A percentile compares a stretch with the other conserved stretches of the same genome.
Conservation (phyloP, 2,329 filamentous ascomycete species). For the Albifimbria verrucaria region DNA sequence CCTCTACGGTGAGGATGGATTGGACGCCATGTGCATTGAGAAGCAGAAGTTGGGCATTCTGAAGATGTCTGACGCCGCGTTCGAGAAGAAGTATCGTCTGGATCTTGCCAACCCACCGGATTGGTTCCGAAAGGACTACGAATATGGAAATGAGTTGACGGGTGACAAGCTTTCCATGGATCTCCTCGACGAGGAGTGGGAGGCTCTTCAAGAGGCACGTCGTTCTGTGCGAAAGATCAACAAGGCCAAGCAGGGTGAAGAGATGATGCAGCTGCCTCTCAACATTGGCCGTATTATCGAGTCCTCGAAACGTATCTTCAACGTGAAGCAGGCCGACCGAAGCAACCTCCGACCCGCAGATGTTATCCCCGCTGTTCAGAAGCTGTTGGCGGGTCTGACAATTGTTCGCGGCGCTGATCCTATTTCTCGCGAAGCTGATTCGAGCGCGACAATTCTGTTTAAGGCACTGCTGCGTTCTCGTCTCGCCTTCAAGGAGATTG, state of each 20-base stretch:
- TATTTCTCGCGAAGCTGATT: constrained; percentile 81
- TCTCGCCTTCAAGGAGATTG: constrained; percentile 88
- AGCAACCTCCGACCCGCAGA: constrained; percentile 89
- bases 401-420: constrained; percentile 83
- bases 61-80: constrained; percentile 71
- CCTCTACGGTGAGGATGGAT: constrained; percentile 93
- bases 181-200: constrained; percentile 85
- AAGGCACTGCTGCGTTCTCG: constrained; percentile 88
- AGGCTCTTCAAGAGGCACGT: constrained; percentile 72
- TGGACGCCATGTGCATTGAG: constrained; percentile 92
- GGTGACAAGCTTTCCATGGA: constrained; percentile 86
- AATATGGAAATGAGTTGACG: constrained; percentile 80
- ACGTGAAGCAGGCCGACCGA: constrained; percentile 78
- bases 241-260: constrained; percentile 67
- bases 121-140: constrained; percentile 56
- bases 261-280: constrained; percentile 85
- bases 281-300: constrained; percentile 91
- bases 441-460: constrained; percentile 85
- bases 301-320: constrained; percentile 85
- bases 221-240: constrained; percentile 69
- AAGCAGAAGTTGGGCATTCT: constrained; percentile 87
- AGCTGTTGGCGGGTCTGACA: constrained; percentile 71
- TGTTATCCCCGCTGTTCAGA: constrained; percentile 75
- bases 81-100: constrained; percentile 78
- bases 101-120: constrained; percentile 63